phyloP scores from a whole-genome alignment of 805 yeast genomes.

The Candida namnaoensis region DNA sequence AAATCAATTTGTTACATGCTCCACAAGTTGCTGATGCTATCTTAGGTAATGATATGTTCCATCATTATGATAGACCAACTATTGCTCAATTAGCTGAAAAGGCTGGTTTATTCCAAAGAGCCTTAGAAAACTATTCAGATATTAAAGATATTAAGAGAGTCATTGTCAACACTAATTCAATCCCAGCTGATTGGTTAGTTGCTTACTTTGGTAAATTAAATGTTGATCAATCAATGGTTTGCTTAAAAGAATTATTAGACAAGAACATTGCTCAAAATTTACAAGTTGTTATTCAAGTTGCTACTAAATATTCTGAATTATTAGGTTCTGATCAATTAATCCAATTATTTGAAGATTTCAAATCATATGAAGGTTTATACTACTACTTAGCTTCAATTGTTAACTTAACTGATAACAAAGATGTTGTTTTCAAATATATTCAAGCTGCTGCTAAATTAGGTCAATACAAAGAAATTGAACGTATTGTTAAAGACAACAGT shows the following conservation, averaged over 20 bases:
- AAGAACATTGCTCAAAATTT: conserved; percentile 76
- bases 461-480: conserved; percentile 89
- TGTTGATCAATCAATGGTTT: conserved; percentile 86
- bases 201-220: conserved; percentile 87
- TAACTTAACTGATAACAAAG: conserved; percentile 87
- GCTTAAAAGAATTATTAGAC: conserved; percentile 79
- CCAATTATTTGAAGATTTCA: conserved; percentile 88
- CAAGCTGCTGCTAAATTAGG: conserved; percentile 89
- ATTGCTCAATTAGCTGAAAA: conserved; percentile 90
- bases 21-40: conserved; percentile 99
- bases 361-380: conserved; percentile 88
- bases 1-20: conserved; percentile 87
- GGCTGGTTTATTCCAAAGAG: conserved; percentile 93
- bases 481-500: conserved; percentile 89
- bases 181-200: conserved; percentile 93
- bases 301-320: conserved; percentile 91
- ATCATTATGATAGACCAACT: conserved; percentile 90
- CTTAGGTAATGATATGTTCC: conserved; percentile 89
- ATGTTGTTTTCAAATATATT: conserved; percentile 92
- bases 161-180: conserved; percentile 72
- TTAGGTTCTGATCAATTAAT: conserved; percentile 81
- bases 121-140: conserved; percentile 92
- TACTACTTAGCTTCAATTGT: conserved; percentile 91
- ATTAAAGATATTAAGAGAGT: conserved; percentile 94
- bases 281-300: conserved; percentile 92